Conservation (phyloP, 2,329 filamentous ascomycete genomes). For the Talaromyces islandicus region DNA sequence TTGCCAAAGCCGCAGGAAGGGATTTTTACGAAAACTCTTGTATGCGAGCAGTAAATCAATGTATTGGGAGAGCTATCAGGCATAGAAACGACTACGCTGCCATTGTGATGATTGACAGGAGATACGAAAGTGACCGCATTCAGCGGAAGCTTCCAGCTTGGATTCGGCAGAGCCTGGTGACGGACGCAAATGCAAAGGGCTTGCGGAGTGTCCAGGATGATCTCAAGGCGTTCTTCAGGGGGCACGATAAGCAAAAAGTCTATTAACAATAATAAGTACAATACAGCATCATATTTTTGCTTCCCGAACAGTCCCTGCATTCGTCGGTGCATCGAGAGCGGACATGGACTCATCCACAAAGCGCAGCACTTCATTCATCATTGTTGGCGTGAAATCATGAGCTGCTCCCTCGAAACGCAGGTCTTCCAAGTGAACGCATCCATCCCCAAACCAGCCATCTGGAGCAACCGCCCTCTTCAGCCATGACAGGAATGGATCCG, state of each 20-base stretch:
- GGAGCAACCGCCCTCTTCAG: slow-evolving; percentile 43
- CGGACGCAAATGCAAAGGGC: slow-evolving; percentile 18
- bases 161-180: slow-evolving; percentile 66
- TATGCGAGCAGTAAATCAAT: slow-evolving; percentile 96
- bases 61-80: slow-evolving; percentile 84
- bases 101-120: slow-evolving; percentile 75
- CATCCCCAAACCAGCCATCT: slow-evolving; percentile 45
- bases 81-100: slow-evolving; percentile 85
- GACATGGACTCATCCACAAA: slow-evolving; percentile 46
- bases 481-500: slow-evolving; percentile 51
- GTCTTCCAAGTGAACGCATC: slow-evolving; percentile 50
- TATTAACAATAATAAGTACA: slow-evolving; percentile 6
- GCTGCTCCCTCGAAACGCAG: slow-evolving; percentile 51
- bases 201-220: slow-evolving; percentile 18
- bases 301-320: slow-evolving; percentile 26
- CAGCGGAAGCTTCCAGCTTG: slow-evolving; percentile 76
- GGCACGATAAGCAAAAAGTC: slow-evolving; percentile 10
- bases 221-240: slow-evolving; percentile 28
- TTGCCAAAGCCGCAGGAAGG: slow-evolving; percentile 47
- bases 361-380: slow-evolving; percentile 50
- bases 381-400: slow-evolving; percentile 53
- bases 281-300: slow-evolving; percentile 27
- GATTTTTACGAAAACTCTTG: slow-evolving; percentile 92
- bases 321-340: slow-evolving; percentile 15
- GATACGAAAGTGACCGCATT: slow-evolving; percentile 71